Conservation (phyloP, 2,329 filamentous ascomycete genomes). For the Hymenoscyphus fraxineus region DNA sequence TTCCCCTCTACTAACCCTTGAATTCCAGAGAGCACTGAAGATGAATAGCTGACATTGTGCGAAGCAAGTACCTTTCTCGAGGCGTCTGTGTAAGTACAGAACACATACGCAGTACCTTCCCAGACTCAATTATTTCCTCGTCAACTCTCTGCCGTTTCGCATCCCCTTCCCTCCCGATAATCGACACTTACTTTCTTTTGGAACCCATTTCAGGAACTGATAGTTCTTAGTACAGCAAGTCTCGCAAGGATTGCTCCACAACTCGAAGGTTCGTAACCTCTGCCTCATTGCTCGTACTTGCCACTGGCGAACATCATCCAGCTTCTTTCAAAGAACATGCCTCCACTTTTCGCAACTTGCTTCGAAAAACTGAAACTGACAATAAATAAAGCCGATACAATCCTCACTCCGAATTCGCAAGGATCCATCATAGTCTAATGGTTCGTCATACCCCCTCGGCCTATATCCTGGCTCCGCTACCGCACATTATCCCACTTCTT, state of each 20-base stretch:
- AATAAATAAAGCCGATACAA: too few relatives aligned
- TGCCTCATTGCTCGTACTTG: not conserved
- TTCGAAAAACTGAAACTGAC: not conserved
- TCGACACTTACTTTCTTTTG: not conserved
- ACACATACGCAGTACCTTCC: not conserved
- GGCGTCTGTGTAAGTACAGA: not conserved
- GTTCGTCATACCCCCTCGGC: too few relatives aligned
- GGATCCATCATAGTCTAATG: too few relatives aligned
- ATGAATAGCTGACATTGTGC: not conserved
- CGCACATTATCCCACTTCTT: too few relatives aligned
- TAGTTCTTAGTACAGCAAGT: too few relatives aligned
- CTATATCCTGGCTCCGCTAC: too few relatives aligned
- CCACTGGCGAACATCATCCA: not conserved
- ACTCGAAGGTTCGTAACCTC: not conserved
- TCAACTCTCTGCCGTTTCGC: not conserved
- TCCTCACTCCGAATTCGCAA: too few relatives aligned
- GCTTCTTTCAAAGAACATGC: not conserved
- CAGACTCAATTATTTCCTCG: not conserved
- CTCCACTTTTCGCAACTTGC: not conserved
- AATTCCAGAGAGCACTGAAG: not conserved
- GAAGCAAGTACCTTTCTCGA: not conserved
- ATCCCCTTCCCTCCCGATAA: not conserved
- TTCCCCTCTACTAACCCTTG: not conserved
- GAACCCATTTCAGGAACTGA: too few relatives aligned
- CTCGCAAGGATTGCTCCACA: not conserved